Conservation (phyloP, 2,329 filamentous ascomycete genomes). For the Aspergillus fumigatus region DNA sequence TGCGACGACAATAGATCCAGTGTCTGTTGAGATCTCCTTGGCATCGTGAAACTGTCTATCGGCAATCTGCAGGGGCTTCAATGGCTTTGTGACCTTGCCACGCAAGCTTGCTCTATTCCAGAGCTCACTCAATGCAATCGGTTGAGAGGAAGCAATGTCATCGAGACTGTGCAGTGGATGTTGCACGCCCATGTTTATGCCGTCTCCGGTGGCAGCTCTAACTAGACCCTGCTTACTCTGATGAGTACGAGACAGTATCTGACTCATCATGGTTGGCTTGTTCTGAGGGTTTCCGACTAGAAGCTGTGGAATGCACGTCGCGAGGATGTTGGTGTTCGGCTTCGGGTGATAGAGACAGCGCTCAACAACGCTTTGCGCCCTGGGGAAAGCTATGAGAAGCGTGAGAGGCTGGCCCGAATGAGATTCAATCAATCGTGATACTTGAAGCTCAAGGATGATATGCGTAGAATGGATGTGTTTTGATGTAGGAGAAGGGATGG, state of each 20-base stretch:
- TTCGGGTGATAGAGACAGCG: not conserved
- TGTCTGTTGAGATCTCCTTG: not conserved
- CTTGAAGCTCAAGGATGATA: not conserved
- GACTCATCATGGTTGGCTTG: slow-evolving; percentile 4
- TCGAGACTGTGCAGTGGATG: slow-evolving; percentile 18
- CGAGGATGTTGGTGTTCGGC: not conserved
- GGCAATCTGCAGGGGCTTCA: slow-evolving; percentile 12
- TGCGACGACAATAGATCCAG: slow-evolving; percentile 1
- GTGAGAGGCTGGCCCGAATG: not conserved
- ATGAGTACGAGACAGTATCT: not conserved
- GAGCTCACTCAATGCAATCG: slow-evolving; percentile 19
- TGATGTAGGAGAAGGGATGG: not conserved
- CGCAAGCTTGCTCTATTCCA: slow-evolving; percentile 13
- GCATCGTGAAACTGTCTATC: slow-evolving; percentile 1
- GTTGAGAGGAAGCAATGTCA: slow-evolving; percentile 21
- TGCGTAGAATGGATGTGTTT: not conserved
- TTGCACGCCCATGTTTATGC: not conserved
- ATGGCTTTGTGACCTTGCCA: slow-evolving; percentile 16
- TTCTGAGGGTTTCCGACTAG: not conserved
- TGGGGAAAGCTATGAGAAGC: not conserved
- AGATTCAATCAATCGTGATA: not conserved
- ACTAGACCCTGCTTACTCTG: not conserved
- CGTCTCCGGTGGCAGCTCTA: not conserved
- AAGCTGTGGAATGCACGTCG: not conserved
- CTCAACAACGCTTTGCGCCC: not conserved